Evolutionary conservation across 352 stramenopile species (phyloP).

Genomic region (Phytopythium montanum): DNA sequence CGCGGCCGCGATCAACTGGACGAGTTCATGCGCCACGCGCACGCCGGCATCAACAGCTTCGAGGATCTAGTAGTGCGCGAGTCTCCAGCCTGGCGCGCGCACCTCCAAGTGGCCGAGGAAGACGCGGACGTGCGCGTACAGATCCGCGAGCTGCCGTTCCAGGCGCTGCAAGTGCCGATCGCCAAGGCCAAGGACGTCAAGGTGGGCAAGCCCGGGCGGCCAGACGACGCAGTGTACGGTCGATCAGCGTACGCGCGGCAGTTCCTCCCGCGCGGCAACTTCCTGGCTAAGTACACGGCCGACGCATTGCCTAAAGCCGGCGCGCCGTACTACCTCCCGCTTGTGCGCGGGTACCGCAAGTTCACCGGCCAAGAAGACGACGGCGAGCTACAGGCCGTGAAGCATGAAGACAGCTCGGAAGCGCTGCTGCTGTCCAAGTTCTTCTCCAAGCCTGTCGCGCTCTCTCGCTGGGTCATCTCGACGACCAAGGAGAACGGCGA

Average conservation of each 20-base stretch:
- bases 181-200: slow-evolving; percentile 54
- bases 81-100: slow-evolving; percentile 37
- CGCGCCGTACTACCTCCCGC: slow-evolving; percentile 33
- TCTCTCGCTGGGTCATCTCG: slow-evolving; percentile 52
- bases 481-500: slow-evolving; percentile 84
- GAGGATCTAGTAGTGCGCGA: slow-evolving; percentile 30
- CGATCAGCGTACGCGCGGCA: slow-evolving; percentile 57
- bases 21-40: slow-evolving; percentile 35
- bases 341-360: slow-evolving; percentile 74
- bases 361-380: slow-evolving; percentile 83
- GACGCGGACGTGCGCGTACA: slow-evolving; percentile 40
- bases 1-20: slow-evolving; percentile 48
- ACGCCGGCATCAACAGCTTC: slow-evolving; percentile 27
- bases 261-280: slow-evolving; percentile 74
- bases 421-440: slow-evolving; percentile 62
- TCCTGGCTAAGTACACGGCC: slow-evolving; percentile 44
- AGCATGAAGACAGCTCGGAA: slow-evolving; percentile 12
- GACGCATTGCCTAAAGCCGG: slow-evolving; percentile 1
- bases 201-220: slow-evolving; percentile 51
- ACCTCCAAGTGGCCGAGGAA: slow-evolving; percentile 27
- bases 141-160: slow-evolving; percentile 29
- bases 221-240: slow-evolving; percentile 72
- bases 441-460: slow-evolving; percentile 57
- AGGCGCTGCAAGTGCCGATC: slow-evolving; percentile 27
- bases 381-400: slow-evolving; percentile 37